Conservation (phyloP, 2,329 filamentous ascomycete genomes). For the Cercospora berteroae region DNA sequence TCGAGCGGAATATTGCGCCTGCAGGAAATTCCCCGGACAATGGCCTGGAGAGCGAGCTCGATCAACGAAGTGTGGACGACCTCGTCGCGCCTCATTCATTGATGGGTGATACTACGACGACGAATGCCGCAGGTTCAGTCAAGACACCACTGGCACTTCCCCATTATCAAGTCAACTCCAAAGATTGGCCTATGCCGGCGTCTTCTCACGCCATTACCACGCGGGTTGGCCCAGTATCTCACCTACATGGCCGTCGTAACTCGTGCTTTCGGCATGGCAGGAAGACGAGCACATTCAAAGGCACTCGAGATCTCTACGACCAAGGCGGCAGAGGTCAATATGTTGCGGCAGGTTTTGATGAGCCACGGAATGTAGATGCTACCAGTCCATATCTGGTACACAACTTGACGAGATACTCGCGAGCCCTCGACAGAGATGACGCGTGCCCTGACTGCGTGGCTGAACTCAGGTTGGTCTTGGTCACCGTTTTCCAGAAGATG, state of each 20-base stretch:
- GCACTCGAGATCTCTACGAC: constrained; percentile 31
- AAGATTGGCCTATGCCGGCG: background rate
- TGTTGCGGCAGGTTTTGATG: constrained; percentile 29
- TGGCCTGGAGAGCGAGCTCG: background rate
- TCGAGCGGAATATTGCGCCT: background rate
- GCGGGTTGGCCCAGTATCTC: constrained; percentile 15
- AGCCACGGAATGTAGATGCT: constrained; percentile 31
- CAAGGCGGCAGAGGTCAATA: constrained; percentile 33
- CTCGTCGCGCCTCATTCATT: background rate
- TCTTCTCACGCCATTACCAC: background rate
- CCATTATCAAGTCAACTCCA: background rate
- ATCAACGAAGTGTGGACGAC: background rate
- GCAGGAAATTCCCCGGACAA: background rate
- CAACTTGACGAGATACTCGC: constrained; percentile 4
- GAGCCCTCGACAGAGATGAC: constrained; percentile 19
- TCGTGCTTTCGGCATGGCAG: constrained; percentile 37
- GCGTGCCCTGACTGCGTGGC: constrained; percentile 37
- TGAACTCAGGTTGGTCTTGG: constrained; percentile 25
- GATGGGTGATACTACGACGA: background rate
- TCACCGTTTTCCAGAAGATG: background rate
- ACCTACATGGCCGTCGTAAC: constrained; percentile 29
- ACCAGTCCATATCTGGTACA: constrained; percentile 31
- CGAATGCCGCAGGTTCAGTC: background rate
- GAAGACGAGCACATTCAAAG: constrained; percentile 16
- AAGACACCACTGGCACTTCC: background rate